These are phyloP conservation scores for Penicillium sp. DNA, from an alignment of 2,329 filamentous ascomycete genomes.

Conservation along the genomic window DNA sequence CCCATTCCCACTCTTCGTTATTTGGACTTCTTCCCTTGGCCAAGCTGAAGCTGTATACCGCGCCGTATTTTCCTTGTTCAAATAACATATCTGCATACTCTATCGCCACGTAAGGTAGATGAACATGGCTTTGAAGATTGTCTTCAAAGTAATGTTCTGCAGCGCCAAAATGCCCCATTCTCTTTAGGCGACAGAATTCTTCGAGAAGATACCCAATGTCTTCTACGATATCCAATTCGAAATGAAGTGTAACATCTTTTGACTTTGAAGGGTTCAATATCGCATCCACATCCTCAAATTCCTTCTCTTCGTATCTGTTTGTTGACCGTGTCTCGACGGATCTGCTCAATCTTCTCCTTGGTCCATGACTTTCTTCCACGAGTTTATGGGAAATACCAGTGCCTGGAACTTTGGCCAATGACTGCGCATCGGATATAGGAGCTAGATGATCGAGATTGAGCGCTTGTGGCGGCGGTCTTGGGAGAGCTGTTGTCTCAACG, in stretches of 20 bases:
- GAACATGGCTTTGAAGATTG: slow-evolving; percentile 7
- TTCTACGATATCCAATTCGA: slow-evolving; percentile 10
- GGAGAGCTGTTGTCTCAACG: no score
- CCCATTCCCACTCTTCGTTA: no score
- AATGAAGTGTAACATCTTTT: slow-evolving; percentile 13
- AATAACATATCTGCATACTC: slow-evolving; percentile 17
- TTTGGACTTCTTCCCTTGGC: neutral
- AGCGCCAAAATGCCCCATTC: slow-evolving; percentile 15
- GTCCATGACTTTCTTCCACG: no score
- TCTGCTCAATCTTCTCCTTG: no score
- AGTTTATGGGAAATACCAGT: no score
- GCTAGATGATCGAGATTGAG: no score
- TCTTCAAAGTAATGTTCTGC: slow-evolving; percentile 15
- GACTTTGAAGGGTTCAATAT: neutral
- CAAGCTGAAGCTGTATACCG: neutral
- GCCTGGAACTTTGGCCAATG: no score
- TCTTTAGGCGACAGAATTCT: slow-evolving; percentile 18
- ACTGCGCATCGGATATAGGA: no score
- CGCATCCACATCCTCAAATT: neutral
- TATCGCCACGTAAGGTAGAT: slow-evolving; percentile 10
- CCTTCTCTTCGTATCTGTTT: no score
- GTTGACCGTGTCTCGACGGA: no score
- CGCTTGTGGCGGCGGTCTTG: no score
- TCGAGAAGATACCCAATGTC: slow-evolving; percentile 15
- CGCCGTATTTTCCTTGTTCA: slow-evolving; percentile 14